Conservation (phyloP, 2,329 filamentous ascomycete species). For the Rutstroemia sp. region DNA sequence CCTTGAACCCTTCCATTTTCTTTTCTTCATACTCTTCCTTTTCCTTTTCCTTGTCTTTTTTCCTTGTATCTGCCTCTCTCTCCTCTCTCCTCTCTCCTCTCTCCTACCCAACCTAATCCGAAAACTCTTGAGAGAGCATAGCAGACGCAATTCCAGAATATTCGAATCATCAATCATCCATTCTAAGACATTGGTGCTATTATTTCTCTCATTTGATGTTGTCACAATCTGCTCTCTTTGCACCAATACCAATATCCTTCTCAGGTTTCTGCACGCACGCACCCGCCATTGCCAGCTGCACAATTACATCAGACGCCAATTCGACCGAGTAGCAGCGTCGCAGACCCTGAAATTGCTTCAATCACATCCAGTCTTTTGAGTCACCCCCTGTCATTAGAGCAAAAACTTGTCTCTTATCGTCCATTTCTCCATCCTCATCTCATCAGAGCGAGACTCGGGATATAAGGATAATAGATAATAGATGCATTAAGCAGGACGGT, state of each 20-base stretch:
- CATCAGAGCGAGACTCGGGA: no score
- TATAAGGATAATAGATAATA: no score
- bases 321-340: not conserved
- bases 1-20: not conserved
- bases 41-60: not conserved
- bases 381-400: not conserved
- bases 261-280: not conserved
- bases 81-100: not conserved
- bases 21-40: not conserved
- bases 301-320: conserved; percentile 8
- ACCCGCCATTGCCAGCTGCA: not conserved
- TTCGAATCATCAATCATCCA: not conserved
- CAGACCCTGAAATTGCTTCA: not conserved
- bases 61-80: not conserved
- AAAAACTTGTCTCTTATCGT: no score
- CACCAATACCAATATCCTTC: not conserved
- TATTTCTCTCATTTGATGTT: not conserved
- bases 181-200: not conserved
- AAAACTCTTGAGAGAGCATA: not conserved
- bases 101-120: not conserved
- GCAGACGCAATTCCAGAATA: not conserved
- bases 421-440: no score
- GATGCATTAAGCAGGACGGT: no score
- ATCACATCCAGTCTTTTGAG: not conserved
- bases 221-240: not conserved